phyloP scores from a whole-genome alignment of 1,139 yeast genomes.

The Blastobotrys petasosporus region DNA sequence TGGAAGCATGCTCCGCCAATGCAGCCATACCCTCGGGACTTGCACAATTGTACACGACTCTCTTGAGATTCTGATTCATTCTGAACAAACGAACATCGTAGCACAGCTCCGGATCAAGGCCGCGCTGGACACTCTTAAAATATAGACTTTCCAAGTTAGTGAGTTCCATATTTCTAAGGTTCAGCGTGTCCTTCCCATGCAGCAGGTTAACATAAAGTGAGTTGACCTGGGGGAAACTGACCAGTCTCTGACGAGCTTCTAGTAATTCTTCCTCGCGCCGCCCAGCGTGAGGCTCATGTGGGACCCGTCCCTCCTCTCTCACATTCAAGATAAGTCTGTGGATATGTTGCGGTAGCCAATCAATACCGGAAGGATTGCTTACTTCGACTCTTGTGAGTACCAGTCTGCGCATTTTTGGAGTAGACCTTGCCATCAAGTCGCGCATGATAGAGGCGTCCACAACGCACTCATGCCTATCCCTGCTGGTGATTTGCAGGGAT shows the following conservation, averaged over 20 bases:
- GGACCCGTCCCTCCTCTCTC: conserved; percentile 5
- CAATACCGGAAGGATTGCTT: conserved; percentile 2
- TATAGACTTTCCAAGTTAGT: conserved; percentile 6
- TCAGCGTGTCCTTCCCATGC: conserved; percentile 7
- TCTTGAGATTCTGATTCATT: conserved; percentile 8
- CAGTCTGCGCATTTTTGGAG: conserved; percentile 1
- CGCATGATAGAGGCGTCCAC: conserved; percentile 6
- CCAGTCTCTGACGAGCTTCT: background rate
- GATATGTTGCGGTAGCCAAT: conserved; percentile 11
- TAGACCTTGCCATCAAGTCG: background rate
- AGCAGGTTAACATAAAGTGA: conserved; percentile 10
- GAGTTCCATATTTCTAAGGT: conserved; percentile 3
- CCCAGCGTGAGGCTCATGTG: conserved; percentile 2
- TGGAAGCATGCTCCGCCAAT: conserved; percentile 4
- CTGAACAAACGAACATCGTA: conserved; percentile 10
- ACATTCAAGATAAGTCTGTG: conserved; percentile 2
- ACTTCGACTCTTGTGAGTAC: conserved; percentile 10
- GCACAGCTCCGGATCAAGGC: background rate
- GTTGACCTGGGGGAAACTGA: conserved; percentile 4
- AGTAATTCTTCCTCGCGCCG: conserved; percentile 1
- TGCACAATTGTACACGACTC: conserved; percentile 13
- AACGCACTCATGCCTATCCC: conserved; percentile 1
- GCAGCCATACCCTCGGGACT: conserved; percentile 8
- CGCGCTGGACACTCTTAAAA: conserved; percentile 4
- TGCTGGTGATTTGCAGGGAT: conserved; percentile 7